Conservation (phyloP, 2,329 filamentous ascomycete species). For the Capronia americana region DNA sequence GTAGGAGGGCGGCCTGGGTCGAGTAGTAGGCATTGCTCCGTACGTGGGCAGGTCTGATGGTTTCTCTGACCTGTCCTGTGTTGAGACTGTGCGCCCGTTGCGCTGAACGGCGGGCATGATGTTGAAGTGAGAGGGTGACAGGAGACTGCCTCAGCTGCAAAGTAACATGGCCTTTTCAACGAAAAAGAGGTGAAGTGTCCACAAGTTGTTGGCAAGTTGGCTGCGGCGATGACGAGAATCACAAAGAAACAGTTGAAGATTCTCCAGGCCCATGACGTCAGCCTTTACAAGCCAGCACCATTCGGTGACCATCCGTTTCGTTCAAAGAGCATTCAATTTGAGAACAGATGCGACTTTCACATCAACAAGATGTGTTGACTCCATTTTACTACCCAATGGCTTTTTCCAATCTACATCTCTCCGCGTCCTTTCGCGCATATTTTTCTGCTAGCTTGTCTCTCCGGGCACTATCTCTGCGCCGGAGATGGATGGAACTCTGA, state of each 20-base stretch:
- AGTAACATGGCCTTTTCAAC: slow-evolving; percentile 14
- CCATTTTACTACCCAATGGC: neutral
- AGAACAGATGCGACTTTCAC: neutral
- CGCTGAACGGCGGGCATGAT: slow-evolving; percentile 34
- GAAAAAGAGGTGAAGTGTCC: slow-evolving; percentile 8
- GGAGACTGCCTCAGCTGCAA: slow-evolving; percentile 2
- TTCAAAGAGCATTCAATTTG: neutral
- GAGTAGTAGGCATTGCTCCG: slow-evolving; percentile 13
- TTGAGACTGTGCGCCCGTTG: slow-evolving; percentile 26
- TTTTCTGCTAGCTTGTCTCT: neutral
- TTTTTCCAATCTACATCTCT: neutral
- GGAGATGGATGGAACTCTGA: neutral
- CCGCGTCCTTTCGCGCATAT: neutral
- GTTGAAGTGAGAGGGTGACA: neutral
- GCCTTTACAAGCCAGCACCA: neutral
- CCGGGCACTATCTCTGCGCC: neutral
- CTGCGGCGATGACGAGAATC: slow-evolving; percentile 11
- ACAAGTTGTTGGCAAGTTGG: slow-evolving; percentile 7
- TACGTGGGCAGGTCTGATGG: neutral
- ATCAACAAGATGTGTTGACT: neutral
- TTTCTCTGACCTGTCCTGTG: slow-evolving; percentile 18
- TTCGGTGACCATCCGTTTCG: neutral
- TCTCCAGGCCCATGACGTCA: slow-evolving; percentile 1
- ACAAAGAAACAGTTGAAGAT: slow-evolving; percentile 2
- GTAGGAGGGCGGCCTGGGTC: slow-evolving; percentile 35